phyloP scores from a whole-genome alignment of 2,329 filamentous ascomycete genomes.

The Stagonosporopsis chrysanthemi region DNA sequence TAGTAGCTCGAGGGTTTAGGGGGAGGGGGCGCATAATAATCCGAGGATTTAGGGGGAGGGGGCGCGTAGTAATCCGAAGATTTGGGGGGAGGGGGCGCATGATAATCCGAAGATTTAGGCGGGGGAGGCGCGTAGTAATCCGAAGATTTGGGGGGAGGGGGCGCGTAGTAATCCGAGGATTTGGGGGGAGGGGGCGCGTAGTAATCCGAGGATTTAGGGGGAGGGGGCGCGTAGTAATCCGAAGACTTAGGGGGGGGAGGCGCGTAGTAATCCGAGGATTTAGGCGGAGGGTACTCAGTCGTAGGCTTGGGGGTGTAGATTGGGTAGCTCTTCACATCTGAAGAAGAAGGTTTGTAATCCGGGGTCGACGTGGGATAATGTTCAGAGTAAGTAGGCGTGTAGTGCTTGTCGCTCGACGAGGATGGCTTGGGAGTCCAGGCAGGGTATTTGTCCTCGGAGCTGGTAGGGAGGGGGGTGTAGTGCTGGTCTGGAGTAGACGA shows the following conservation, averaged over 20 bases:
- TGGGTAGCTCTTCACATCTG: conserved; percentile 8
- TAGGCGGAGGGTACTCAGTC: background rate
- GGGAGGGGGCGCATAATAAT: background rate
- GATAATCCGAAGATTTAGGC: background rate
- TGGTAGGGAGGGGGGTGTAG: conserved; percentile 1
- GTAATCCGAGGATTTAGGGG: too few relatives aligned
- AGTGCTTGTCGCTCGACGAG: conserved; percentile 3
- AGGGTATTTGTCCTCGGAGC: conserved; percentile 1
- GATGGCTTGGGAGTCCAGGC: background rate
- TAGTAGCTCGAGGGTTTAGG: conserved; percentile 4
- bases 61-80: conserved; percentile 2
- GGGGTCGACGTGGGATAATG: conserved; percentile 1
- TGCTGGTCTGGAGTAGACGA: conserved; percentile 1
- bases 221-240: too few relatives aligned
- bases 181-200: too few relatives aligned
- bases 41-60: background rate
- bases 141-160: background rate
- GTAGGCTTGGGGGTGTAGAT: conserved; percentile 2
- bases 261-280: conserved; percentile 7
- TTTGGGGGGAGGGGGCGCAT: background rate
- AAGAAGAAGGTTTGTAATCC: background rate
- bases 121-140: too few relatives aligned
- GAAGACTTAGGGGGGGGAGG: too few relatives aligned
- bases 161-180: too few relatives aligned
- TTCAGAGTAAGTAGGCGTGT: conserved; percentile 9